Evolutionary conservation across 2,329 filamentous ascomycete genomes (phyloP), one percentile per base, ranked within the genome.

Genomic region (Onygenales sp.): DNA sequence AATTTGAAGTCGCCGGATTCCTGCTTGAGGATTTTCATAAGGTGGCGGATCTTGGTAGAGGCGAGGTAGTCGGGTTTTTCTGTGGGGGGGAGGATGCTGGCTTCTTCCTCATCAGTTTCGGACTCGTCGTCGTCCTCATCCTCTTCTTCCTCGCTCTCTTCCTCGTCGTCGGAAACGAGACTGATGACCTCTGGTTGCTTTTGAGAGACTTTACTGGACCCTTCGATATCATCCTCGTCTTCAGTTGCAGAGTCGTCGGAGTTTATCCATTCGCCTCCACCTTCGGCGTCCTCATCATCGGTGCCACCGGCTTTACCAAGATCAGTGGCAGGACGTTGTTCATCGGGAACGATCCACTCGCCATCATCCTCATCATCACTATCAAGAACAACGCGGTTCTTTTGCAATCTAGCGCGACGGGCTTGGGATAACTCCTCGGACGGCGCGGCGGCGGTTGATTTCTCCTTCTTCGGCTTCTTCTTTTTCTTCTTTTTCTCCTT

Each of bases 31-130:
- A 98, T 87, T 56, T 83, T 78, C 64, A 95, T 80, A 17, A 97
- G 79, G 61, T 93, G 84, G 44, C 86, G 84, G 63, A 98, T 94
- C 74, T 98, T 98, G 62, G 93, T 92, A 0, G 93, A 98, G 2
- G 70, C 66, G 11, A 69, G 62, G 43, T 67, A 63, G 36, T 86
- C 76, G 21, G 32, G 75, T 73, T 6, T 67, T 62, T 41, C 62
- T n/a, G 47, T 27, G 21, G 21, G 21, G 21, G 21, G 21, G 21
- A 27, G 21, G 21, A 27, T 27, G 47, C 3, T 49, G n/a, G 17
- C 63, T 36, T 57, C 61, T 31, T 70, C 69, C 36, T 74, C 71
- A 31, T 69, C 64, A 45, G 71, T 35, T 6, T 60, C 58, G 44
- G 59, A 61, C 7, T 73, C 72, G 5, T 70, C 67, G 27, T 72